These are phyloP conservation scores for Ormosia emarginata DNA, from an alignment of 306 rosid species.

Conservation along the genomic window DNA sequence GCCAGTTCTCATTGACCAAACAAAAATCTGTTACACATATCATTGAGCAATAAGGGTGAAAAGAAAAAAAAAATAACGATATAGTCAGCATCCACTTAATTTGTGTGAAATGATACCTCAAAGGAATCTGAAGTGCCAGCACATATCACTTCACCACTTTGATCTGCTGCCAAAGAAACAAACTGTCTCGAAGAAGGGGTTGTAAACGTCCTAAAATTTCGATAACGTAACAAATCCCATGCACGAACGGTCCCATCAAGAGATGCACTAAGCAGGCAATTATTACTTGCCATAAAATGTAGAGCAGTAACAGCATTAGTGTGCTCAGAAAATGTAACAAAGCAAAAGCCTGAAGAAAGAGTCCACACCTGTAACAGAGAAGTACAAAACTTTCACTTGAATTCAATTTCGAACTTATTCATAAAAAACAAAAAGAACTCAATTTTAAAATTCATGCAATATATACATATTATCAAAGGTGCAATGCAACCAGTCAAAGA, in stretches of 20 bases:
- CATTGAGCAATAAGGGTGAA: conserved; percentile 12
- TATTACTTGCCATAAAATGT: conserved; percentile 76
- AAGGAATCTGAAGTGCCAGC: conserved; percentile 94
- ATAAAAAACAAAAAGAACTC: not conserved
- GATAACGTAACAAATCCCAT: conserved; percentile 86
- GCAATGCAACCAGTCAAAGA: not conserved
- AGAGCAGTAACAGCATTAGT: conserved; percentile 87
- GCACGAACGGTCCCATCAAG: conserved; percentile 97
- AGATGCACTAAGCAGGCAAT: conserved; percentile 85
- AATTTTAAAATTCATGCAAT: not conserved
- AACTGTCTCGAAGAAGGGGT: conserved; percentile 81
- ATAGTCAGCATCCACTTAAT: conserved; percentile 9
- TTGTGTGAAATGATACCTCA: conserved; percentile 54
- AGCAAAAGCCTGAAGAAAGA: conserved; percentile 79
- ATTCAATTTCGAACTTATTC: not conserved
- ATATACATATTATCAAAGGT: not conserved
- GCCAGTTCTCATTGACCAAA: conserved; percentile 94
- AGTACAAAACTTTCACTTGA: conserved; percentile 3
- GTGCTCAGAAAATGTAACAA: conserved; percentile 88
- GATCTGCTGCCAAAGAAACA: conserved; percentile 86
- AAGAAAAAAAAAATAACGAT: not conserved
- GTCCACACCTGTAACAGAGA: conserved; percentile 80
- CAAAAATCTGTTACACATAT: conserved; percentile 62
- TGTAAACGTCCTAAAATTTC: conserved; percentile 78
- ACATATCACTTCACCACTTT: conserved; percentile 94